These are phyloP conservation scores for Corymbia maculata DNA, from an alignment of 345 rosid species.

Conservation along the genomic window DNA sequence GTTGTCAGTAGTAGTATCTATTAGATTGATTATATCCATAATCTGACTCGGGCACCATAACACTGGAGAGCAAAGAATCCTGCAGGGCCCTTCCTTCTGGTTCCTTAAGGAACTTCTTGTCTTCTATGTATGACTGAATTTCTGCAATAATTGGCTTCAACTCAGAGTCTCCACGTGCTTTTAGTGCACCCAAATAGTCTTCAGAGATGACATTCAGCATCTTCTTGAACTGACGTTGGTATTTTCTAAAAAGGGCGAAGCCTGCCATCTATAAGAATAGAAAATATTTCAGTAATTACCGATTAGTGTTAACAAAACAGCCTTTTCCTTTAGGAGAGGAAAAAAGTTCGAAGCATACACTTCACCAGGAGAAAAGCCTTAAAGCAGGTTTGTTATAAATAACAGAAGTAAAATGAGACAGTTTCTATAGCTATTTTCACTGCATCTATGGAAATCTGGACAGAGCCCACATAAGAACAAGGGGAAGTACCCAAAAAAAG, in stretches of 20 bases:
- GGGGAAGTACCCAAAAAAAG: neutral
- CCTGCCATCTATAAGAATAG: slow-evolving; percentile 60
- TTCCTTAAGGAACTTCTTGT: slow-evolving; percentile 39
- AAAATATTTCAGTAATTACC: neutral
- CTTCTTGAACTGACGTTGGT: slow-evolving; percentile 66
- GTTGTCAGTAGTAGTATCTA: neutral
- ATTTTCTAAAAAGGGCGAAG: slow-evolving; percentile 46
- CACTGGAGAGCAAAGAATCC: slow-evolving; percentile 27
- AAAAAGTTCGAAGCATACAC: neutral
- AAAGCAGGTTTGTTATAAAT: neutral
- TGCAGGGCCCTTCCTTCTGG: slow-evolving; percentile 59
- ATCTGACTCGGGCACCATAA: slow-evolving; percentile 25
- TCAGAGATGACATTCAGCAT: slow-evolving; percentile 38
- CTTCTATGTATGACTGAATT: slow-evolving; percentile 54
- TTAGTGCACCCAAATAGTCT: slow-evolving; percentile 46
- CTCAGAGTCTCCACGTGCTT: slow-evolving; percentile 31
- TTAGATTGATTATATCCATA: neutral
- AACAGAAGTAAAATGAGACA: neutral
- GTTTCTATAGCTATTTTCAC: neutral
- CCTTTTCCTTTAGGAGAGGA: neutral
- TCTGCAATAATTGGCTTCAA: slow-evolving; percentile 28
- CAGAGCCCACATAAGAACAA: neutral
- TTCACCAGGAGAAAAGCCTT: neutral
- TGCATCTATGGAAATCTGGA: neutral
- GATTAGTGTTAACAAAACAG: neutral